Evolutionary conservation across 2,329 filamentous ascomycete species (phyloP).

Genomic region (Paradendryphiella salina): DNA sequence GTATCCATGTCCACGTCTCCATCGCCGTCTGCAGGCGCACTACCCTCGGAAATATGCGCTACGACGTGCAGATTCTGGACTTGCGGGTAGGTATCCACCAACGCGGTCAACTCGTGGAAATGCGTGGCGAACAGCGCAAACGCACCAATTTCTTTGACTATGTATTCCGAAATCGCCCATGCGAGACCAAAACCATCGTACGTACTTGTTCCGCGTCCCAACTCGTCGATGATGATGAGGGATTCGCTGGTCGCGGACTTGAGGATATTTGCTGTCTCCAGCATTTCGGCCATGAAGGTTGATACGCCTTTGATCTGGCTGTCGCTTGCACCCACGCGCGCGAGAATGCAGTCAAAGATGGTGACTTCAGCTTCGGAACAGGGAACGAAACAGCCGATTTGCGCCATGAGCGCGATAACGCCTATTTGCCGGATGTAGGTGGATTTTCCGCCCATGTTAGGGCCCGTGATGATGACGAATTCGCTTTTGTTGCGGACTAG

Average conservation of each 20-base stretch:
- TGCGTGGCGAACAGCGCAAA: slow-evolving; percentile 96
- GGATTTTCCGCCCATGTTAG: slow-evolving; percentile 99
- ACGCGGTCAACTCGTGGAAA: slow-evolving; percentile 94
- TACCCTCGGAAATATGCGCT: slow-evolving; percentile 74
- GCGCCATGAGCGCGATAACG: slow-evolving; percentile 95
- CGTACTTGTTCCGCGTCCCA: slow-evolving; percentile 93
- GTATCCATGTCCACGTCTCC: slow-evolving; percentile 47
- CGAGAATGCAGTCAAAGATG: slow-evolving; percentile 95
- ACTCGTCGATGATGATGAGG: slow-evolving; percentile 97
- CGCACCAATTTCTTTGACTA: slow-evolving; percentile 90
- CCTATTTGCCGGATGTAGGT: slow-evolving; percentile 98
- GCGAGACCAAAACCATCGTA: slow-evolving; percentile 99
- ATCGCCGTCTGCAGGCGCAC: background rate
- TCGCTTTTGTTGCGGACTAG: slow-evolving; percentile 77
- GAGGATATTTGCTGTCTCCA: slow-evolving; percentile 97
- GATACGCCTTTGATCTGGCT: slow-evolving; percentile 97
- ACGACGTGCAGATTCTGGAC: slow-evolving; percentile 95
- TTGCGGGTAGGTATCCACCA: slow-evolving; percentile 82
- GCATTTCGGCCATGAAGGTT: slow-evolving; percentile 99
- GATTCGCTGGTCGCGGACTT: slow-evolving; percentile 95
- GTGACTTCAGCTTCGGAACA: slow-evolving; percentile 88
- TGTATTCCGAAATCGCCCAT: slow-evolving; percentile 98
- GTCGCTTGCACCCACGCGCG: slow-evolving; percentile 92
- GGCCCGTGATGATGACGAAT: slow-evolving; percentile 94
- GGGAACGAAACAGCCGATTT: slow-evolving; percentile 94